These are phyloP conservation scores for Colletotrichum karsti DNA, from an alignment of 2,329 filamentous ascomycete genomes.

Conservation along the genomic window DNA sequence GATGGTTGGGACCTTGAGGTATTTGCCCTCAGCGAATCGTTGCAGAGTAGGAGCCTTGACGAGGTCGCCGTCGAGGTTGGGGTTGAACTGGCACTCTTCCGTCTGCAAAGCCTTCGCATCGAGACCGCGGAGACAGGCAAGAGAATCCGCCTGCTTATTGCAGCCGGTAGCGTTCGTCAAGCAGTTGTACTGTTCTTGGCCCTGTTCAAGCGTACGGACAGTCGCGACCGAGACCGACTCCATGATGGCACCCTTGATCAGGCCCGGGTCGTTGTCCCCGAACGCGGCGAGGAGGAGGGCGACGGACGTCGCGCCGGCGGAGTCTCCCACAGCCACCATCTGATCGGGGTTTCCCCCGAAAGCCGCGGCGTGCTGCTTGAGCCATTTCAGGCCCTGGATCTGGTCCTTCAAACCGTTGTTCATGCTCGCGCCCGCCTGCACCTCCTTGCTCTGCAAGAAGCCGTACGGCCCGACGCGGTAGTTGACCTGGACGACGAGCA, in stretches of 20 bases:
- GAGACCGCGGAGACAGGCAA: slow-evolving; percentile 50
- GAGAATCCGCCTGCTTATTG: slow-evolving; percentile 48
- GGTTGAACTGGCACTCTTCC: slow-evolving; percentile 34
- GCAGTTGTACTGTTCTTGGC: slow-evolving; percentile 61
- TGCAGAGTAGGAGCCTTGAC: slow-evolving; percentile 59
- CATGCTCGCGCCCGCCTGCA: slow-evolving; percentile 51
- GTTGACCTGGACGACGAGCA: slow-evolving; percentile 78
- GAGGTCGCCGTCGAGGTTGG: slow-evolving; percentile 63
- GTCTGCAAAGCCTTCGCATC: slow-evolving; percentile 31
- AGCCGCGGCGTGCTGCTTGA: slow-evolving; percentile 67
- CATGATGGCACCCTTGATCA: slow-evolving; percentile 61
- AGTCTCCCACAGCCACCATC: slow-evolving; percentile 74
- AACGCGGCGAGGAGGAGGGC: slow-evolving; percentile 69
- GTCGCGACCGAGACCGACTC: slow-evolving; percentile 62
- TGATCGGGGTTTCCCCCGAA: slow-evolving; percentile 77
- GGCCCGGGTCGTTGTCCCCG: slow-evolving; percentile 53
- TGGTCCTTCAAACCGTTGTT: slow-evolving; percentile 80
- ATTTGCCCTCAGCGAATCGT: slow-evolving; percentile 55
- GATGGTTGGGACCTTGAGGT: slow-evolving; percentile 63
- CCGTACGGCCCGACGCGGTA: slow-evolving; percentile 81
- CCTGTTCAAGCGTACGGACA: slow-evolving; percentile 42
- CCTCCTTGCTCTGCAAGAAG: slow-evolving; percentile 70
- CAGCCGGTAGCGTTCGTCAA: slow-evolving; percentile 48
- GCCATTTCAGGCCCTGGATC: slow-evolving; percentile 74
- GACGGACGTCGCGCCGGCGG: slow-evolving; percentile 74